These are phyloP conservation scores for Verbena officinalis DNA, from an alignment of 257 asterid species.

Conservation along the genomic window DNA sequence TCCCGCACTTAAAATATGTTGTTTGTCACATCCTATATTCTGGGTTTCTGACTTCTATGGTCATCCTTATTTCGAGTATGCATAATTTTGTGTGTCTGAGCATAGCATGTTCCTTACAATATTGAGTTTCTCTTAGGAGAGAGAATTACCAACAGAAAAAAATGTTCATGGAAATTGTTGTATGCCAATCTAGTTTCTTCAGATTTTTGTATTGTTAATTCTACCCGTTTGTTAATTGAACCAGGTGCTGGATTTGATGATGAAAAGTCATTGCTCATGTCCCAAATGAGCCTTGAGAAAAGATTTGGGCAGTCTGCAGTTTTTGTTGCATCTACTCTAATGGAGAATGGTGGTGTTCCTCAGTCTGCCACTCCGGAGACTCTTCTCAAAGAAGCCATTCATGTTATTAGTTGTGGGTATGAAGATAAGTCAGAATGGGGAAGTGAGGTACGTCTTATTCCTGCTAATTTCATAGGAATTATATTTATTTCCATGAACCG, in stretches of 20 bases:
- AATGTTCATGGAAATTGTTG: not conserved
- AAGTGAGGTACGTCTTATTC: conserved; percentile 57
- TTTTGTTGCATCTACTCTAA: conserved; percentile 93
- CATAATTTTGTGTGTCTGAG: not conserved
- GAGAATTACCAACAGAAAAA: not conserved
- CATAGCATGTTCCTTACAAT: not conserved
- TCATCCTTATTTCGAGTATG: conserved; percentile 8
- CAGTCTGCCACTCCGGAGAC: conserved; percentile 92
- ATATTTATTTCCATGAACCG: not conserved
- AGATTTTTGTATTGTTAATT: conserved; percentile 26
- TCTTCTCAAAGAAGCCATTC: conserved; percentile 97
- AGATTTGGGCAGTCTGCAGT: conserved; percentile 97
- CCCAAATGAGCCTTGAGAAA: conserved; percentile 95
- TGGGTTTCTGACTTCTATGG: conserved; percentile 7
- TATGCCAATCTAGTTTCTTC: conserved; percentile 9
- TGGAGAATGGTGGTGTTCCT: conserved; percentile 99
- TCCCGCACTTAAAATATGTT: too few relatives aligned
- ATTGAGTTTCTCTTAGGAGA: not conserved
- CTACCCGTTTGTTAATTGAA: conserved; percentile 13
- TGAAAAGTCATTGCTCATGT: conserved; percentile 87
- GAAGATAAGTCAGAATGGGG: conserved; percentile 99
- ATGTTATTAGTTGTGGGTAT: conserved; percentile 99
- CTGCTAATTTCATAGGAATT: conserved; percentile 3
- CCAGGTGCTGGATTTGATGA: conserved; percentile 96
- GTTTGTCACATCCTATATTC: not conserved